These are phyloP conservation scores for Seiridium unicorne DNA, from an alignment of 2,329 filamentous ascomycete species.

Conservation along the genomic window DNA sequence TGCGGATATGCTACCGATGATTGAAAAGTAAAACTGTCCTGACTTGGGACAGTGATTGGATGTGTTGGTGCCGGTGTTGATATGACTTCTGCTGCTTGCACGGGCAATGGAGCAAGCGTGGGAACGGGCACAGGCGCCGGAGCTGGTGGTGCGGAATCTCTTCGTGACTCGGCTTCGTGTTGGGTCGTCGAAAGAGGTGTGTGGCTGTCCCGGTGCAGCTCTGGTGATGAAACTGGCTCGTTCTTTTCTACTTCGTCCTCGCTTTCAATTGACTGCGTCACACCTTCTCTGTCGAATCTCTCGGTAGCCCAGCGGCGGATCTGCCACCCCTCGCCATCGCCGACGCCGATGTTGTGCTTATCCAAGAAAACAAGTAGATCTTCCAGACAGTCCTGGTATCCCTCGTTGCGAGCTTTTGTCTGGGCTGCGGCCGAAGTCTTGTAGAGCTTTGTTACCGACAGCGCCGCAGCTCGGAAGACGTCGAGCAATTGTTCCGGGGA, in stretches of 20 bases:
- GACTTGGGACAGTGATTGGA: conserved; percentile 50
- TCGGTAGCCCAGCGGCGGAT: conserved; percentile 67
- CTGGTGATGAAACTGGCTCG: conserved; percentile 59
- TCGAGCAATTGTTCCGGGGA: conserved; percentile 71
- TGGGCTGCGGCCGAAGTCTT: conserved; percentile 83
- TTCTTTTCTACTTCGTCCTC: conserved; percentile 68
- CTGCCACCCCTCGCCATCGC: conserved; percentile 72
- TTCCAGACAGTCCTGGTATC: conserved; percentile 92
- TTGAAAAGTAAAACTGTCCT: conserved; percentile 69
- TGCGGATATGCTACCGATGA: conserved; percentile 60
- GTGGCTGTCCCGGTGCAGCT: conserved; percentile 48
- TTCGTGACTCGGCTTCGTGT: conserved; percentile 27
- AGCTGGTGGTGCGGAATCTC: conserved; percentile 33
- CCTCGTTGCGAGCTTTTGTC: conserved; percentile 71
- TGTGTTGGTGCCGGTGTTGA: conserved; percentile 16
- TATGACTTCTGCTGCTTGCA: conserved; percentile 13
- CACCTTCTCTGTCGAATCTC: conserved; percentile 61
- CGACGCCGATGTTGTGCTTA: conserved; percentile 73
- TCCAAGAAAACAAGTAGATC: conserved; percentile 86
- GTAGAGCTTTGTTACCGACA: conserved; percentile 95
- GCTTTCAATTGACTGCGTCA: conserved; percentile 57
- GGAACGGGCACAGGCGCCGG: conserved; percentile 13
- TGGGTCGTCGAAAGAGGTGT: conserved; percentile 32
- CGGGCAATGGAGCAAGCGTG: background rate
- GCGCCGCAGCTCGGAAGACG: conserved; percentile 86